These are phyloP conservation scores for Datura wrightii DNA, from an alignment of 257 asterid genomes.

Conservation along the genomic window DNA sequence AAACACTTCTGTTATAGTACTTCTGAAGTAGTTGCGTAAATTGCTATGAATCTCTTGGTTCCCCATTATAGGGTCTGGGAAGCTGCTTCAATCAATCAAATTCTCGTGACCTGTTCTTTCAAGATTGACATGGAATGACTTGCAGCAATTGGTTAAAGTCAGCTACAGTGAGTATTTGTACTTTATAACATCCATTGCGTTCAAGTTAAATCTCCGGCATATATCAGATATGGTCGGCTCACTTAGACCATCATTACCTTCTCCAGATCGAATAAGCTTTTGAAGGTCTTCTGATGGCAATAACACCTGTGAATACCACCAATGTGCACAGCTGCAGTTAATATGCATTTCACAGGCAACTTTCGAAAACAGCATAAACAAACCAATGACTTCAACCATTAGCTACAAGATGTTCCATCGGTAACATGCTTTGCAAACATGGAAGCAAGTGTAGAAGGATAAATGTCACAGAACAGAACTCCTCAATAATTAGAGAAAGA, in stretches of 20 bases:
- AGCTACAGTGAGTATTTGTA: constrained; percentile 58
- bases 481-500: background rate
- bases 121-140: constrained; percentile 5
- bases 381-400: background rate
- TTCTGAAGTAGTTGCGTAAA: background rate
- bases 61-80: background rate
- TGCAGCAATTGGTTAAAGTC: constrained; percentile 10
- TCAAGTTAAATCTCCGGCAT: constrained; percentile 66
- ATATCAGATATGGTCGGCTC: constrained; percentile 59
- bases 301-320: constrained; percentile 50
- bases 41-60: background rate
- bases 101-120: background rate
- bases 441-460: background rate
- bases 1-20: background rate
- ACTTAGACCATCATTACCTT: constrained; percentile 50
- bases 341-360: background rate
- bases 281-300: constrained; percentile 75
- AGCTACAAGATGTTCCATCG: constrained; percentile 9
- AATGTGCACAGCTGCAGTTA: constrained; percentile 14
- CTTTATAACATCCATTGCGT: constrained; percentile 61
- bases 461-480: background rate
- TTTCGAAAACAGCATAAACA: background rate
- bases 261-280: constrained; percentile 50
- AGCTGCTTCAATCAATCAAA: background rate
- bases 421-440: background rate